A percentile compares a stretch with the other conserved stretches of the same genome.
phyloP scores from a whole-genome alignment of 805 yeast species.

The Groenewaldozyma salmanticensis region DNA sequence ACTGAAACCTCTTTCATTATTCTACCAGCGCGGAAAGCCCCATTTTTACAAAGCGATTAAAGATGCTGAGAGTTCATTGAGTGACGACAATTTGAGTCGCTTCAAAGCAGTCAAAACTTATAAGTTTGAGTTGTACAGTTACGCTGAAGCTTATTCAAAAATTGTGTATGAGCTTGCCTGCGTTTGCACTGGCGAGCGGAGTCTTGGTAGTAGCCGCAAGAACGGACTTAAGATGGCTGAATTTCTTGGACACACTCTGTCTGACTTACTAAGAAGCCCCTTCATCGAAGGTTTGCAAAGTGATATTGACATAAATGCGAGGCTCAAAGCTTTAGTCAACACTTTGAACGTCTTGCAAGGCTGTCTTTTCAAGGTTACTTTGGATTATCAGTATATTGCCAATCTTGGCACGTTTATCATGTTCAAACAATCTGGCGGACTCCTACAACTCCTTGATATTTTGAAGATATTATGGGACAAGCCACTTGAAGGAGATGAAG shows the following conservation, averaged over 20 bases:
- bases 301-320: conserved; percentile 4
- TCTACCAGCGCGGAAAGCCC: conserved; percentile 9
- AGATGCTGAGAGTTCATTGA: conserved; percentile 15
- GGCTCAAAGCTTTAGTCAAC: conserved; percentile 11
- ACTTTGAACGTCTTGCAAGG: conserved; percentile 10
- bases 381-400: conserved; percentile 5
- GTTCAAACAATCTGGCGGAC: conserved; percentile 24
- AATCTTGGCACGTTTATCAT: conserved; percentile 19
- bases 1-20: conserved; percentile 11
- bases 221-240: conserved; percentile 22
- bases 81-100: conserved; percentile 5
- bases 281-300: neutral
- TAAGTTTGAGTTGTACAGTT: conserved; percentile 12
- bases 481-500: conserved; percentile 3
- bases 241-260: conserved; percentile 13
- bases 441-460: conserved; percentile 17
- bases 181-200: conserved; percentile 13
- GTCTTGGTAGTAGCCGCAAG: conserved; percentile 15
- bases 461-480: conserved; percentile 16
- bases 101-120: conserved; percentile 12
- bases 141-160: conserved; percentile 9
- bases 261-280: neutral
- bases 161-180: conserved; percentile 14
- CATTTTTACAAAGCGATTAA: conserved; percentile 12
- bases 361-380: conserved; percentile 13